Base-by-base conservation (phyloP, 176 grass and related monocot genomes). In the Avena insularis region DNA sequence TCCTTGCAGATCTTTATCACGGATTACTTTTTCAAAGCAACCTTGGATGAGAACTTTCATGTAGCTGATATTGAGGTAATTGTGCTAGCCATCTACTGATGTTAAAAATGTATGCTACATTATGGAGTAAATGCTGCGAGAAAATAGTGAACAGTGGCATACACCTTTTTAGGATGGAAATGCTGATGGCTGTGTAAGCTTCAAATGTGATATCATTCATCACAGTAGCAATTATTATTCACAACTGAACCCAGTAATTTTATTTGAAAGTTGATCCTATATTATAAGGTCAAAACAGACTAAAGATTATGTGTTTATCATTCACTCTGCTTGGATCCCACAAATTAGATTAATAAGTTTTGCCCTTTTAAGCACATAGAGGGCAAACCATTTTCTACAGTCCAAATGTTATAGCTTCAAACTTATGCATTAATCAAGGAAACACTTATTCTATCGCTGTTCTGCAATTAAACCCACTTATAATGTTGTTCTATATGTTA, bases 1-100 rank as follows among this genome's bases (percentile, higher is more conserved):
- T 16, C 2, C 88, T 71, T 93, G 78, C 89, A 98, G 94, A 88
- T 96, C 45, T 96, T 96, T 87, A 94, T 96, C 75, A 96, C 97
- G 55, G 97, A 98, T 88, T 98, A 98, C 71, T 98, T 98, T 79
- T 98, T 98, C 89, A 96, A 84, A 89, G 83, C 93, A 89, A 94
- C 86, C 25, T 85, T 98, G 85, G 89, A 89, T 77, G 92, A 93
- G 43, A 89, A 88, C 81, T 94, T 96, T 72, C 12, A 19, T 70
- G 69, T 82, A 86, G 97, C 97, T 83, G 90, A 98, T 90, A 84
- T 98, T 77, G 89, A 98, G 96, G 96, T 98, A 92, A 81, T 50
- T 79, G 0, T 84, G 23, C 0, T 68, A 6, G 2, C 10, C 68
- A 87, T 74, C 49, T 66, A 43, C 40, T 79, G 31, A 35, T 49